Conservation (phyloP, 164 flowering plant genomes). For the Warburgia ugandensis region DNA sequence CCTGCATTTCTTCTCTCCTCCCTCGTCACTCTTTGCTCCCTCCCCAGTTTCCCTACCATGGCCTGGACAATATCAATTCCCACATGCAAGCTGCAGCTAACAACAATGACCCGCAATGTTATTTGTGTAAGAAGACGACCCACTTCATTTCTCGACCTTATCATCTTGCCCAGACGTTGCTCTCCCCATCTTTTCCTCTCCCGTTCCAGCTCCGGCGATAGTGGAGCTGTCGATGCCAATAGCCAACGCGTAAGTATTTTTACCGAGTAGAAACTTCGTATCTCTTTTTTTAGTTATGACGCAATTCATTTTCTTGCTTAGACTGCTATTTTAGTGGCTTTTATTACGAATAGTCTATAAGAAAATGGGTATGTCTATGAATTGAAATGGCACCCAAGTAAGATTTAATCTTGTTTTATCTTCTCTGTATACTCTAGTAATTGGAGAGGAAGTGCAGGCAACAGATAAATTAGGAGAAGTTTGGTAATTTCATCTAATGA, state of each 20-base stretch:
- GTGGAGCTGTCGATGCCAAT: slow-evolving; percentile 1
- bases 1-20: too few relatives aligned
- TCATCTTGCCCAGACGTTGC: slow-evolving; percentile 4
- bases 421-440: too few relatives aligned
- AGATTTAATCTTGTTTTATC: too few relatives aligned
- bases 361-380: too few relatives aligned
- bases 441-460: too few relatives aligned
- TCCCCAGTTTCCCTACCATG: too few relatives aligned
- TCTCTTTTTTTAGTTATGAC: neutral
- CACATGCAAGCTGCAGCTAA: neutral
- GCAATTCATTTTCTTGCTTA: neutral
- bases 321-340: neutral
- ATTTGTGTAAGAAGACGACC: neutral
- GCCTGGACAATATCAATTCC: neutral
- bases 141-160: neutral
- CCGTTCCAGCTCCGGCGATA: slow-evolving; percentile 2
- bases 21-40: too few relatives aligned
- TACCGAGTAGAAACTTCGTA: neutral
- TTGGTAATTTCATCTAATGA: too few relatives aligned
- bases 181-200: neutral
- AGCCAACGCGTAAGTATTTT: neutral
- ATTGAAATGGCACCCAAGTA: too few relatives aligned
- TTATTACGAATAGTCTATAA: neutral
- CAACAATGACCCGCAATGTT: neutral
- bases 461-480: too few relatives aligned